Conservation (phyloP, 148 eudicot genomes). For the Polygonum maritimum region DNA sequence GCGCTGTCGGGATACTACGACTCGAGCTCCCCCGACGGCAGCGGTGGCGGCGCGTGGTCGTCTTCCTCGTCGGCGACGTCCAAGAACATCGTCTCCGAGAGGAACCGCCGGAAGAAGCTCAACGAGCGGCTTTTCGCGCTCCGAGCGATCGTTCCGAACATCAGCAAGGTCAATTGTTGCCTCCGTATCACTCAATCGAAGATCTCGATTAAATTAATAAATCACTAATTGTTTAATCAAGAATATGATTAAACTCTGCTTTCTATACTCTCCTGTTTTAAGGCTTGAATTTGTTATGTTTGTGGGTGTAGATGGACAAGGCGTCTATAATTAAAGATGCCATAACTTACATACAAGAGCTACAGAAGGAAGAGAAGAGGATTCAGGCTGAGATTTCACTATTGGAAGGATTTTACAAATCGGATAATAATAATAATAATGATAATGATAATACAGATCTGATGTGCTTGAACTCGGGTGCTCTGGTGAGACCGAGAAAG, state of each 20-base stretch:
- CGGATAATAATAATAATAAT: conserved; percentile 4
- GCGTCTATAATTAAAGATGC: conserved; percentile 86
- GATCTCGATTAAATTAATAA: not conserved
- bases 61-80: conserved; percentile 37
- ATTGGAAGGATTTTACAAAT: conserved; percentile 38
- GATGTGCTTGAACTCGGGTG: not conserved
- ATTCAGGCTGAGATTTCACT: conserved; percentile 43
- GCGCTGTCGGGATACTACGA: conserved; percentile 52
- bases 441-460: conserved; percentile 3
- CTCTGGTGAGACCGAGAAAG: conserved; percentile 28
- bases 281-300: no score
- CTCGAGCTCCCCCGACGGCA: conserved; percentile 83
- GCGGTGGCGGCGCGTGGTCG: conserved; percentile 3
- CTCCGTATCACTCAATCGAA: not conserved
- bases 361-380: conserved; percentile 53
- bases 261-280: no score
- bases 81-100: conserved; percentile 71
- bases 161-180: conserved; percentile 48
- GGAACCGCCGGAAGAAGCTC: conserved; percentile 70
- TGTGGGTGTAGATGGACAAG: conserved; percentile 62
- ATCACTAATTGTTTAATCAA: not conserved
- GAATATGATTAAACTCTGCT: no score
- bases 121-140: conserved; percentile 83
- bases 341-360: conserved; percentile 54
- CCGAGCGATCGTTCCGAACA: conserved; percentile 79